Evolutionary conservation across 2,329 filamentous ascomycete genomes (phyloP), one percentile per base, ranked within the genome.

Genomic region (Xylaria sp.): DNA sequence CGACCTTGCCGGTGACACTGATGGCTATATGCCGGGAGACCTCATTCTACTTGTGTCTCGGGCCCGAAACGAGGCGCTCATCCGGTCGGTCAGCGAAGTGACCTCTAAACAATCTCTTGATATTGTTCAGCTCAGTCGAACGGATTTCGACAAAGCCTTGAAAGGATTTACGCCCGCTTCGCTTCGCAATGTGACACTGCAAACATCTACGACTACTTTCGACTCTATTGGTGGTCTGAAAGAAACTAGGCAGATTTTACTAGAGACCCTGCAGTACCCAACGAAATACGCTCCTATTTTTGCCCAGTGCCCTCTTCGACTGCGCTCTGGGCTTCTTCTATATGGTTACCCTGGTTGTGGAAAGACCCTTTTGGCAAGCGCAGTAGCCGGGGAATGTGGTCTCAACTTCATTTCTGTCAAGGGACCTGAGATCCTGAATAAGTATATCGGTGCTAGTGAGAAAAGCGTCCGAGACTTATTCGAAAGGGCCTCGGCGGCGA

Each of bases 331-430:
- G 61, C 86, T 99, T 1, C 85, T 99, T 3, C 86, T 99, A 0
- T 99, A 99, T 78, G 96, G 96, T 32, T 98, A 92, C 76, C 96
- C 96, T 0, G 96, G 96, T 2, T 98, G 96, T 77, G 97, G 97
- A 69, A 99, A 99, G 82, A 99, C 96, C 0, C 86, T 99, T 8
- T 88, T 99, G 9, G 96, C 97, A 21, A 97, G 93, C 66, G 96
- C 96, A 0, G 95, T 99, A n/a, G 96, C 97, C 12, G 95, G 95
- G 64, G 96, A 99, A 82, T 98, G 95, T 76, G 95, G 95, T 0
- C 89, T 99, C 69, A 99, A 99, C 80, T 99, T 99, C 81, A 99
- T 99, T 80, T 94, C 91, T 48, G 96, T 99, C 76, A 99, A 99
- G 82, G 96, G 96, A 0, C 96, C 96, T 0, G 97, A 99, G 80